Base-by-base conservation (phyloP, 108 stramenopile species). In the Cylindrotheca fusiformis region DNA sequence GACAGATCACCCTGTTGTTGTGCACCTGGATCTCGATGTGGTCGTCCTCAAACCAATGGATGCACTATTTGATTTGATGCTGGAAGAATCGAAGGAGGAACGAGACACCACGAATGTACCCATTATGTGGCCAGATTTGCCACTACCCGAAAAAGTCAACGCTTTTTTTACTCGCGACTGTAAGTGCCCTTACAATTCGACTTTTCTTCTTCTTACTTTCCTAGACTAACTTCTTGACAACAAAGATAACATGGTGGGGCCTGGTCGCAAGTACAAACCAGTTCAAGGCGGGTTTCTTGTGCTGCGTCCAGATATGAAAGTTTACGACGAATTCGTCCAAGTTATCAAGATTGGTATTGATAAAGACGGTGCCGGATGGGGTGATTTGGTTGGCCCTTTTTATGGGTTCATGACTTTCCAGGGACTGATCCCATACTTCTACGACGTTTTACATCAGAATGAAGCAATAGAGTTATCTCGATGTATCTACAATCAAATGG, bases 221-320 rank as follows among this genome's bases (percentile, higher is more conserved):
- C n/a, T n/a, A n/a, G n/a, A n/a, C n/a, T n/a, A n/a, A n/a, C 8
- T 22, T 21, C 24, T n/a, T 33, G 18, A 14, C 3, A 18, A 22
- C 21, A 29, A 6, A 71, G 70, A 63, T 41, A 73, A 73, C 64
- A 95, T 91, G 87, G 87, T 86, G 18, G 63, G 64, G 4, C 48
- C 70, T 1, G 82, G 63, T 58, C 48, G 61, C 58, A 73, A 74
- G 47, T 69, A 80, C 41, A 82, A 80, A 59, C 79, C 79, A 32
- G 80, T 77, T 20, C 97, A 99, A 78, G 97, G 97, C 32, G 98
- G 98, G 2, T 97, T 99, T 60, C 54, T 99, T 1, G 86, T 97
- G 5, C 48, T 96, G 10, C 63, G 90, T 8, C 96, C 98, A 2
- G 72, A 77, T 36, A 55, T 91, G 56, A 56, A 72, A 19, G 78